These are phyloP conservation scores for Spergularia marina DNA, from an alignment of 148 eudicot species.

Conservation along the genomic window DNA sequence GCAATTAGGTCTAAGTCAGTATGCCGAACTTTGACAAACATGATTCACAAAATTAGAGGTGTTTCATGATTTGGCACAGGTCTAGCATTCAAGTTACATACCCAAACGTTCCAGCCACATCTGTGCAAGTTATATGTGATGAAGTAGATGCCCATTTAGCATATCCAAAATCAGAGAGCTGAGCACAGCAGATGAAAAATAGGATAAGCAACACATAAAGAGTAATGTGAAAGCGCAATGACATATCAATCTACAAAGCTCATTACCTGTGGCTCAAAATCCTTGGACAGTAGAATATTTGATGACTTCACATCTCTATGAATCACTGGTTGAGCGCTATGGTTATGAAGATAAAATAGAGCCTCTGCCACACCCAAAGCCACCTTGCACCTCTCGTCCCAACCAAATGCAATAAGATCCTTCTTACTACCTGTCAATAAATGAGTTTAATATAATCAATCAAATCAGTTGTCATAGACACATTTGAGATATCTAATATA, in stretches of 20 bases:
- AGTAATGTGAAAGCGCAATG: not conserved
- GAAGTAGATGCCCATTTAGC: constrained; percentile 69
- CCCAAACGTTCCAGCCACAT: constrained; percentile 98
- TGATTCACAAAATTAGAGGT: not conserved
- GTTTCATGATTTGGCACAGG: not conserved
- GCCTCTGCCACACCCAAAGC: constrained; percentile 92
- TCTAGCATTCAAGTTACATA: constrained; percentile 32
- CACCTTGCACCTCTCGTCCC: constrained; percentile 82
- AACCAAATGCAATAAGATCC: constrained; percentile 51
- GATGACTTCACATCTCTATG: constrained; percentile 98
- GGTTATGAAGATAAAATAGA: constrained; percentile 62
- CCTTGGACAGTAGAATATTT: constrained; percentile 76
- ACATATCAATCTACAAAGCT: not conserved
- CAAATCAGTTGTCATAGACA: not conserved
- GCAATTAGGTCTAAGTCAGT: not conserved
- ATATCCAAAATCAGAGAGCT: constrained; percentile 94
- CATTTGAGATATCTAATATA: constrained; percentile 10
- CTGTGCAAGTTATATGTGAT: constrained; percentile 56
- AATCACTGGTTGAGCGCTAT: constrained; percentile 51
- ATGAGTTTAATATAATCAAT: constrained; percentile 1
- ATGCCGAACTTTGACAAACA: not conserved
- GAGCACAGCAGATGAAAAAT: constrained; percentile 26
- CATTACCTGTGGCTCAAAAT: constrained; percentile 86
- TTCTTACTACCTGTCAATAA: constrained; percentile 45
- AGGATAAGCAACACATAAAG: constrained; percentile 17